Percentiles rank a stretch among this genome's conserved stretches.
Evolutionary conservation across 768 basidiomycete species (phyloP).

Genomic region (Boletus vermiculosoides): DNA sequence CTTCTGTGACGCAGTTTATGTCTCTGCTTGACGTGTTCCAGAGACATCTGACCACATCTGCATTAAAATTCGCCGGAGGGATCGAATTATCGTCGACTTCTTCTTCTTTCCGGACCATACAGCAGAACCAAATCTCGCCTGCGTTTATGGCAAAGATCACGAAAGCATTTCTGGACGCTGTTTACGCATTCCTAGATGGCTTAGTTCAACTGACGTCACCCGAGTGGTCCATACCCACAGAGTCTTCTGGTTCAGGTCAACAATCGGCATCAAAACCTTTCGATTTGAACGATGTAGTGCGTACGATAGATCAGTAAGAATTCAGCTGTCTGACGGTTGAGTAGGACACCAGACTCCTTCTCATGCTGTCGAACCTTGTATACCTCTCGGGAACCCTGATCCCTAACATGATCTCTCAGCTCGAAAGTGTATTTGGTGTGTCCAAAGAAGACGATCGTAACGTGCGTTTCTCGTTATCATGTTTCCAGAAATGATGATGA

Average conservation of each 20-base stretch:
- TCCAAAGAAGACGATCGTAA: slow-evolving; percentile 70
- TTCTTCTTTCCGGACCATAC: slow-evolving; percentile 49
- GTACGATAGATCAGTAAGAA: slow-evolving; percentile 19
- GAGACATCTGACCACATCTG: slow-evolving; percentile 67
- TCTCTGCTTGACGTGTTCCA: slow-evolving; percentile 80
- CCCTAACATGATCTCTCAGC: slow-evolving; percentile 75
- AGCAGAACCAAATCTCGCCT: slow-evolving; percentile 60
- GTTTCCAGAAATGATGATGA: not conserved
- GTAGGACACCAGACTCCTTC: slow-evolving; percentile 84
- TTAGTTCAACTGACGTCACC: slow-evolving; percentile 76
- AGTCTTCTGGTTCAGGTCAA: slow-evolving; percentile 9
- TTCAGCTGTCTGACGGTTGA: slow-evolving; percentile 1
- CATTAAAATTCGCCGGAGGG: slow-evolving; percentile 81
- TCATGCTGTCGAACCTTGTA: slow-evolving; percentile 87
- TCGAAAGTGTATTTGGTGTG: slow-evolving; percentile 73
- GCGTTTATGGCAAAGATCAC: slow-evolving; percentile 73
- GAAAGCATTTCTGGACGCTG: slow-evolving; percentile 79
- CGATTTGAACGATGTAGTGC: slow-evolving; percentile 62
- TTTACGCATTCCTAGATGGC: slow-evolving; percentile 87
- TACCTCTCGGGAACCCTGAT: slow-evolving; percentile 69
- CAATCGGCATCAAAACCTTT: slow-evolving; percentile 35
- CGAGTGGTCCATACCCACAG: slow-evolving; percentile 45
- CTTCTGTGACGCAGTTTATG: slow-evolving; percentile 72
- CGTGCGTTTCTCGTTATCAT: slow-evolving; percentile 39
- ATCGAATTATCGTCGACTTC: slow-evolving; percentile 52